Conservation (phyloP, 2,329 filamentous ascomycete species). For the Botrytis squamosa region DNA sequence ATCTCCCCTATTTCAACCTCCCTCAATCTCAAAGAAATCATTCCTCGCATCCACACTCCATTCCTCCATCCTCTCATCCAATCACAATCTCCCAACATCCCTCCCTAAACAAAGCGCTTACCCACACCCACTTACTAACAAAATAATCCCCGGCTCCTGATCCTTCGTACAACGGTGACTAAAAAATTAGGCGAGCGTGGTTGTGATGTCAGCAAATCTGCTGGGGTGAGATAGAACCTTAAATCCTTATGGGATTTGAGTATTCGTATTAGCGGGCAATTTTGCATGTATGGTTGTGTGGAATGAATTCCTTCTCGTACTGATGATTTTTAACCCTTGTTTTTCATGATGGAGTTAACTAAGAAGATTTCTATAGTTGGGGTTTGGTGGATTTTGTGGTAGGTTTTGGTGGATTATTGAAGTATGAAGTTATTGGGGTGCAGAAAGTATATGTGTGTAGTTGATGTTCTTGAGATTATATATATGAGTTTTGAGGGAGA, state of each 20-base stretch:
- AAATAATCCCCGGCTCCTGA: background rate
- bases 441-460: background rate
- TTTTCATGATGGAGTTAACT: no score
- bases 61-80: background rate
- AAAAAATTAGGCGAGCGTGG: background rate
- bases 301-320: background rate
- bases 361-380: slow-evolving; percentile 1
- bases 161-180: background rate
- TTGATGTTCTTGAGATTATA: background rate
- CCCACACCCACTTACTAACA: background rate
- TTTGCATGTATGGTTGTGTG: background rate
- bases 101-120: background rate
- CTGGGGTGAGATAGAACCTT: background rate
- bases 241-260: background rate
- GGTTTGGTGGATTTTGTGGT: background rate
- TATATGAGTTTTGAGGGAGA: background rate
- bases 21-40: background rate
- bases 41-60: background rate
- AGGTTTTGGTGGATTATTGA: background rate
- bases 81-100: background rate
- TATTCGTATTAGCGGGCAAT: background rate
- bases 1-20: background rate
- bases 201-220: background rate
- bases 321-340: background rate
- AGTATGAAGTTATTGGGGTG: background rate